Conservation (phyloP, 2,329 filamentous ascomycete genomes). For the Didymella segeticola region DNA sequence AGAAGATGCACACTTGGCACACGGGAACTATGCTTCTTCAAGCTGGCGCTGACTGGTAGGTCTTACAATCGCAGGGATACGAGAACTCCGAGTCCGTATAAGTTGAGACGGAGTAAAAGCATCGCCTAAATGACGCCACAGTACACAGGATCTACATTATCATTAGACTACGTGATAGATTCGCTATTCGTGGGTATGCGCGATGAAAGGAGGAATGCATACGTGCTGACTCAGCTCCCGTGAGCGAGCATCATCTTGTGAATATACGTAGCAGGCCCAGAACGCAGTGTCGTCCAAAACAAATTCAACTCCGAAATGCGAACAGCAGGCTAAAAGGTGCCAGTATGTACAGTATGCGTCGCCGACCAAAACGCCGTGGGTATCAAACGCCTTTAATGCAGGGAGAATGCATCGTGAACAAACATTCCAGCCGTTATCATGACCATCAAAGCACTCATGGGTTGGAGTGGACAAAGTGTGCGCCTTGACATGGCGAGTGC, state of each 20-base stretch:
- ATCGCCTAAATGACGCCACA: not conserved
- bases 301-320: not conserved
- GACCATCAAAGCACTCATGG: constrained; percentile 29
- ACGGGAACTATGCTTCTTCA: constrained; percentile 4
- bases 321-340: not conserved
- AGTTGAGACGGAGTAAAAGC: not conserved
- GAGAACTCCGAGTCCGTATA: not conserved
- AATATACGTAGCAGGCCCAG: not conserved
- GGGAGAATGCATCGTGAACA: constrained; percentile 26
- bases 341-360: constrained; percentile 11
- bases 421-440: constrained; percentile 25
- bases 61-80: not conserved
- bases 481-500: constrained; percentile 38
- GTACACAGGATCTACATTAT: not conserved
- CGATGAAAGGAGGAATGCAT: not conserved
- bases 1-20: not conserved
- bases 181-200: not conserved
- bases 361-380: constrained; percentile 27
- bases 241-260: not conserved
- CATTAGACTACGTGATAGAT: not conserved
- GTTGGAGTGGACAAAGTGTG: constrained; percentile 45
- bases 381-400: constrained; percentile 46
- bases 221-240: not conserved
- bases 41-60: constrained; percentile 1
- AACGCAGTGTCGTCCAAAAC: not conserved